Percentiles rank a stretch among this genome's conserved stretches.
Evolutionary conservation across 805 yeast genomes (phyloP).

Genomic region (Barnettozyma sucrosica): DNA sequence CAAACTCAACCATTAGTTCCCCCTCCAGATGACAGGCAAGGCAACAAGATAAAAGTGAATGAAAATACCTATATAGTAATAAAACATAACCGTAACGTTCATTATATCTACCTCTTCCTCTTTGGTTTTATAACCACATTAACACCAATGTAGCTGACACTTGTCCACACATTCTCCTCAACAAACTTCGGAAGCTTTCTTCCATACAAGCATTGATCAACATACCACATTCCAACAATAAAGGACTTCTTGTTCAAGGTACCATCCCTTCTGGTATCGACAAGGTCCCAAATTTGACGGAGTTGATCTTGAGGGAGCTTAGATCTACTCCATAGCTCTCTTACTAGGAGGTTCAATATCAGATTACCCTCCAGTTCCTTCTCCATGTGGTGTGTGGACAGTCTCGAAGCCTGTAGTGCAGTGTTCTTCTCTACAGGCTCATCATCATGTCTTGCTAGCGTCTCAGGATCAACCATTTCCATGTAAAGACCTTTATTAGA

Average conservation of each 20-base stretch:
- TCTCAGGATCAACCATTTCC: slow-evolving; percentile 23
- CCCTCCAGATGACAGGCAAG: too few relatives aligned
- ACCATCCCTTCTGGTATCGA: slow-evolving; percentile 64
- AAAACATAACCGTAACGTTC: neutral
- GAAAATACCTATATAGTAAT: neutral
- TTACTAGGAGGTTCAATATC: slow-evolving; percentile 47
- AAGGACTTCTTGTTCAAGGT: slow-evolving; percentile 75
- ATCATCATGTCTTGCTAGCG: slow-evolving; percentile 10
- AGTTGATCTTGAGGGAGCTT: slow-evolving; percentile 58
- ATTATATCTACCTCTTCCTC: slow-evolving; percentile 10
- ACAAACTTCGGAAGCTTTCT: slow-evolving; percentile 75
- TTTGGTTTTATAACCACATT: slow-evolving; percentile 24
- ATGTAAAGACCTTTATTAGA: slow-evolving; percentile 71
- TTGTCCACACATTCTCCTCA: slow-evolving; percentile 70
- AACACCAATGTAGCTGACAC: slow-evolving; percentile 50
- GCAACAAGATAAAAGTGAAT: neutral
- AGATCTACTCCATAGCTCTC: slow-evolving; percentile 77
- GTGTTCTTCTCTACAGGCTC: slow-evolving; percentile 18
- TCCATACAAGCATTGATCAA: slow-evolving; percentile 94
- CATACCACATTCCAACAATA: slow-evolving; percentile 95
- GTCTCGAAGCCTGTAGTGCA: slow-evolving; percentile 25
- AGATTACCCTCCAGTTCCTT: slow-evolving; percentile 21
- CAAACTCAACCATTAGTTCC: too few relatives aligned
- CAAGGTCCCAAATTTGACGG: slow-evolving; percentile 63
- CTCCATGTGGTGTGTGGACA: slow-evolving; percentile 25